Evolutionary conservation across 2,329 filamentous ascomycete species (phyloP), one percentile per base, ranked within the genome.

Genomic region (Scedosporium apiospermum): DNA sequence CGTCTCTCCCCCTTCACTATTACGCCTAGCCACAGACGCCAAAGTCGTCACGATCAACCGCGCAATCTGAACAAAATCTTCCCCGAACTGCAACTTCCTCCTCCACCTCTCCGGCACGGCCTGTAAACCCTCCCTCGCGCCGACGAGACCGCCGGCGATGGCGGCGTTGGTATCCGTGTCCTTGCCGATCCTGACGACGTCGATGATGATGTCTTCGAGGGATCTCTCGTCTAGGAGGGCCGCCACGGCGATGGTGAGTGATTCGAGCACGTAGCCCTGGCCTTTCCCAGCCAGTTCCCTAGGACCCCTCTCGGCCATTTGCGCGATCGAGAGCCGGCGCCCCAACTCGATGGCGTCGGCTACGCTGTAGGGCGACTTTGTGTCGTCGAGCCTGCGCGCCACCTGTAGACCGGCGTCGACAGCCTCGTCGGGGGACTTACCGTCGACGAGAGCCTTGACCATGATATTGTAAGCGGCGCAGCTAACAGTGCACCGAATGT

Each of bases 81-180:
- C 60, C 1, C 64, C 68, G 65, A 77, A 78, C 68, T 79, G 76
- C 64, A 78, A 64, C 65, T 68, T 70, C 7, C 68, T 65, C 60
- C 69, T 68, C 78, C 79, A 81, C 14, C 68, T 42, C n/a, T 58
- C 23, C 0, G 78, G 78, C n/a, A 81, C 74, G 4, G 69, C 74
- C 1, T 72, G 68, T 3, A 73, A 68, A 3, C 79, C 79, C 58
- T 80, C 77, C 27, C 77, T 68, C 1, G 77, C 78, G 0, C 78
- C 78, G 2, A 81, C 63, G 3, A 80, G 65, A 0, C 78, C 78
- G 1, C 78, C 78, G 0, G 78, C 76, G 51, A 80, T 74, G 0
- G 78, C 78, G 0, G 66, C 77, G 62, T 80, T 80, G 0, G 78
- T 80, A 64, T 81, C 79, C 0, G 77, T 76, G 62, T 81, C 78